Percentiles rank a stretch among this genome's conserved stretches.
Evolutionary conservation across 2,329 filamentous ascomycete species (phyloP).

Genomic region (Colletotrichum spaethianum): DNA sequence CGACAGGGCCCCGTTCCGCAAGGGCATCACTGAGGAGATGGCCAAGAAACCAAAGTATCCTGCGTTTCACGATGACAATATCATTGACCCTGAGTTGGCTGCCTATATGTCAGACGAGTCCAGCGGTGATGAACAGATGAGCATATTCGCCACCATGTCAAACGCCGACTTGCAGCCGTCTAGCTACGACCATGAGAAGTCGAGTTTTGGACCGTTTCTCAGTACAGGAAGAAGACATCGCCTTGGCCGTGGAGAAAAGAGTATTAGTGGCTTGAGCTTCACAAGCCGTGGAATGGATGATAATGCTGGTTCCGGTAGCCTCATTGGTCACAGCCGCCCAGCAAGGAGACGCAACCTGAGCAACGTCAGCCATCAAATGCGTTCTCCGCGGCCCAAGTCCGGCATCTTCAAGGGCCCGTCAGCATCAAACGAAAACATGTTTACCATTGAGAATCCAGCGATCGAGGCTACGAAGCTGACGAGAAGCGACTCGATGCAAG

Average conservation of each 20-base stretch:
- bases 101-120: conserved; percentile 97
- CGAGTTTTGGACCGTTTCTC: conserved; percentile 80
- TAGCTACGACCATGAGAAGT: conserved; percentile 81
- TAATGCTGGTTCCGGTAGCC: conserved; percentile 66
- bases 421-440: conserved; percentile 65
- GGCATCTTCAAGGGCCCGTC: conserved; percentile 70
- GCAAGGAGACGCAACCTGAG: conserved; percentile 86
- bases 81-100: conserved; percentile 96
- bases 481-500: conserved; percentile 88
- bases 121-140: conserved; percentile 92
- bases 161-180: conserved; percentile 74
- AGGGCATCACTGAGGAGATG: conserved; percentile 76
- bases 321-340: conserved; percentile 72
- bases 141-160: conserved; percentile 84
- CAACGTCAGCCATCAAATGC: conserved; percentile 81
- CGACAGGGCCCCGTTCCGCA: conserved; percentile 90
- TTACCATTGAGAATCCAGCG: conserved; percentile 61
- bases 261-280: conserved; percentile 78
- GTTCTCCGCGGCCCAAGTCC: conserved; percentile 79
- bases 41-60: conserved; percentile 78
- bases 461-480: conserved; percentile 67
- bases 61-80: conserved; percentile 98
- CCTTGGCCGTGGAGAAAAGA: conserved; percentile 81
- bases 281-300: conserved; percentile 80
- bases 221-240: conserved; percentile 83